A percentile compares a stretch with the other conserved stretches of the same genome.
Evolutionary conservation across 1,139 yeast genomes (phyloP).

Genomic region (Nadsonia commutata): DNA sequence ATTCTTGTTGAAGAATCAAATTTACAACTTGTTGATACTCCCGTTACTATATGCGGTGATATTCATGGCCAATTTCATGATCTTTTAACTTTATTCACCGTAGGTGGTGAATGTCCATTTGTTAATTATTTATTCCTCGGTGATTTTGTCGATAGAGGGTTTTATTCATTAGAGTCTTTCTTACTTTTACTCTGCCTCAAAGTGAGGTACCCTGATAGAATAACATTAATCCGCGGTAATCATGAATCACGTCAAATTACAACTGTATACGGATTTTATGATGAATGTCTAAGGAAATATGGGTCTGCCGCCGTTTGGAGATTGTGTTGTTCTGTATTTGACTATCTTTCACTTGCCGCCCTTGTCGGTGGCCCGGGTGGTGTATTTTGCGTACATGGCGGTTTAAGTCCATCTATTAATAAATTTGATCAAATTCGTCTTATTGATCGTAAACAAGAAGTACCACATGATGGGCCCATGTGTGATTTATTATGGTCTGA

Average conservation of each 20-base stretch:
- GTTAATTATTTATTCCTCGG: constrained; percentile 68
- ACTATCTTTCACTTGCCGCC: constrained; percentile 84
- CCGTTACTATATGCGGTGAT: constrained; percentile 94
- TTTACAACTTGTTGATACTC: constrained; percentile 89
- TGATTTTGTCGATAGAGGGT: constrained; percentile 87
- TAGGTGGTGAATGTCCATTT: constrained; percentile 78
- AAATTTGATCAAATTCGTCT: constrained; percentile 72
- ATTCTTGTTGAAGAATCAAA: constrained; percentile 80
- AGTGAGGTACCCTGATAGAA: constrained; percentile 88
- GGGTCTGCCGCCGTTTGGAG: constrained; percentile 93
- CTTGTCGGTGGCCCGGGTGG: constrained; percentile 63
- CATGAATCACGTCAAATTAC: constrained; percentile 96
- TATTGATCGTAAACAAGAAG: constrained; percentile 83
- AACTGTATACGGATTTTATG: constrained; percentile 95
- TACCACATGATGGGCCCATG: constrained; percentile 98
- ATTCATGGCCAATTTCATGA: constrained; percentile 97
- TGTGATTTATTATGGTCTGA: constrained; percentile 96
- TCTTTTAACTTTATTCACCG: constrained; percentile 60
- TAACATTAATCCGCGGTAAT: constrained; percentile 85
- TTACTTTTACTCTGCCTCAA: constrained; percentile 61
- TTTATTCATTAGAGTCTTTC: constrained; percentile 82
- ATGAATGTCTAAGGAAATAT: constrained; percentile 87
- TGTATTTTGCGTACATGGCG: constrained; percentile 93
- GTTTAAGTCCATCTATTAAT: constrained; percentile 80
- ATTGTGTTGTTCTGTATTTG: constrained; percentile 63